Evolutionary conservation across 2,329 filamentous ascomycete species (phyloP).

Genomic region (Diplodia corticola): DNA sequence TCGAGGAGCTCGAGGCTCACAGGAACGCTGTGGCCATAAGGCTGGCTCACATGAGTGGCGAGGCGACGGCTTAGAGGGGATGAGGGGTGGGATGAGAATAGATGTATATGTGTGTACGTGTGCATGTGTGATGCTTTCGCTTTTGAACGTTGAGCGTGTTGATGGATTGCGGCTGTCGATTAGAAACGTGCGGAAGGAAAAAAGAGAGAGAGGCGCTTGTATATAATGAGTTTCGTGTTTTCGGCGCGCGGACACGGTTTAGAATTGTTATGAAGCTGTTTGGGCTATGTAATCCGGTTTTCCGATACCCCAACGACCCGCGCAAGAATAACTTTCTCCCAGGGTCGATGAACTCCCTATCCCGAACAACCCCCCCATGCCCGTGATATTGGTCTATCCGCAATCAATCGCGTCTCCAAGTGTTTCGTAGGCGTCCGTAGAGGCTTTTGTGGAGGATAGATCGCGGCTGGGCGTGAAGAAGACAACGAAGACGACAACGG

Average conservation of each 20-base stretch:
- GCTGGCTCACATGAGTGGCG: slow-evolving; percentile 40
- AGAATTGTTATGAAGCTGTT: not conserved
- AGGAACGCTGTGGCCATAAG: slow-evolving; percentile 70
- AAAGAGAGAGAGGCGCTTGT: slow-evolving; percentile 7
- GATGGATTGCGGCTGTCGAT: not conserved
- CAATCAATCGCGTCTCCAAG: too few relatives aligned
- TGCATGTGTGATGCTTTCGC: not conserved
- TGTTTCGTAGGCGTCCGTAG: too few relatives aligned
- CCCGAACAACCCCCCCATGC: too few relatives aligned
- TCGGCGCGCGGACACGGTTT: slow-evolving; percentile 6
- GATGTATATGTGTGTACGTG: not conserved
- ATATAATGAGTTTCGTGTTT: slow-evolving; percentile 9
- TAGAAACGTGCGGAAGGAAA: too few relatives aligned
- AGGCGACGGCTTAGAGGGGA: not conserved
- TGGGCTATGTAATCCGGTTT: not conserved
- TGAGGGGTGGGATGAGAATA: too few relatives aligned
- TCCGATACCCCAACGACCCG: too few relatives aligned
- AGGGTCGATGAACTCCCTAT: too few relatives aligned
- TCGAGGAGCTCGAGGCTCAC: slow-evolving; percentile 94
- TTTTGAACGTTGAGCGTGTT: not conserved
- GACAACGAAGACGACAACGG: too few relatives aligned
- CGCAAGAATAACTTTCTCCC: too few relatives aligned
- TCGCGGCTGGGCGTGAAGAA: too few relatives aligned
- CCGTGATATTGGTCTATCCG: too few relatives aligned
- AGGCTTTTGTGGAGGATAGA: too few relatives aligned